These are phyloP conservation scores for Isoetes engelmannii DNA, from an alignment of 83 land plant species.

Conservation along the genomic window DNA sequence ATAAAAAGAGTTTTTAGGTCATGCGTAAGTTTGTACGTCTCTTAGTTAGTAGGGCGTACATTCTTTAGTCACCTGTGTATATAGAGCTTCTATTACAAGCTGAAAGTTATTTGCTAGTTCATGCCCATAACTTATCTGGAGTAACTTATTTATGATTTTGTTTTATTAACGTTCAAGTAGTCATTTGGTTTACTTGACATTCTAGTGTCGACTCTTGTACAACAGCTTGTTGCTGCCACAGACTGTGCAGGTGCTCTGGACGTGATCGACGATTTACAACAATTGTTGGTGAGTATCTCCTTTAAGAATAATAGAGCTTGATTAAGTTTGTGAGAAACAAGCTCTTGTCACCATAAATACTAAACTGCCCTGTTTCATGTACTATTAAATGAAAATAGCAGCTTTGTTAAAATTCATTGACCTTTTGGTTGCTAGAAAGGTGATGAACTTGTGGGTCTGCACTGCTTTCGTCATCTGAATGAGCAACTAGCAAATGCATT, in stretches of 20 bases:
- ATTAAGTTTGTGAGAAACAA: not conserved
- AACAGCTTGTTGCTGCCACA: constrained; percentile 81
- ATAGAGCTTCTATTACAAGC: too few relatives aligned
- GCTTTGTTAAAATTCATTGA: not conserved
- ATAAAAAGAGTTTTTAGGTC: too few relatives aligned
- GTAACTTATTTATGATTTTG: too few relatives aligned
- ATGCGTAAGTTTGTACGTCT: too few relatives aligned
- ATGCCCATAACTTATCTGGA: too few relatives aligned
- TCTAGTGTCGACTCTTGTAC: not conserved
- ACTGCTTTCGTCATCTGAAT: constrained; percentile 90
- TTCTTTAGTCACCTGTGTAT: too few relatives aligned
- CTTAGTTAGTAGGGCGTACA: too few relatives aligned
- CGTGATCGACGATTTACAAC: constrained; percentile 85
- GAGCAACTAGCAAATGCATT: constrained; percentile 58
- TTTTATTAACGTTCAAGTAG: too few relatives aligned
- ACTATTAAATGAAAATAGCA: not conserved
- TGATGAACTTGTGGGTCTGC: constrained; percentile 88
- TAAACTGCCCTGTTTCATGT: not conserved
- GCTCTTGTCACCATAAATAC: not conserved
- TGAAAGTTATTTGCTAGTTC: too few relatives aligned
- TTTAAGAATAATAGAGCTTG: not conserved
- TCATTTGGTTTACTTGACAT: too few relatives aligned
- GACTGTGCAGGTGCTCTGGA: constrained; percentile 97
- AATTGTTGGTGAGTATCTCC: constrained; percentile 76
- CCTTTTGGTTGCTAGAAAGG: constrained; percentile 48